phyloP scores from a whole-genome alignment of 306 rosid genomes.

The Trifolium dubium region DNA sequence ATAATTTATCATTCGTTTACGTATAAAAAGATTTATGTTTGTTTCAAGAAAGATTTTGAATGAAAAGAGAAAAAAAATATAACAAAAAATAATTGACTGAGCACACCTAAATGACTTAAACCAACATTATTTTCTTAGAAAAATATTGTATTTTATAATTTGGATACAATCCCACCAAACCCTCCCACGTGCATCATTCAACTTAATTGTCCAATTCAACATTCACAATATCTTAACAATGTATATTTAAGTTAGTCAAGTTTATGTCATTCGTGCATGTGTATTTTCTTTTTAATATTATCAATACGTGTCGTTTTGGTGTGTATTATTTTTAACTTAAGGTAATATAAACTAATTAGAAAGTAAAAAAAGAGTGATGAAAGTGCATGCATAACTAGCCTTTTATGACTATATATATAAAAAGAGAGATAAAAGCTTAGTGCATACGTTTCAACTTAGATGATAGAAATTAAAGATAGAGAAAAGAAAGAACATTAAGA shows the following conservation, averaged over 20 bases:
- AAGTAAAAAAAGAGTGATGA: slow-evolving; percentile 12
- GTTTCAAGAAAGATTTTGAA: not conserved
- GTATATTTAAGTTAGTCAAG: slow-evolving; percentile 39
- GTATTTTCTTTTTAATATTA: not conserved
- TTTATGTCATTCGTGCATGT: slow-evolving; percentile 26
- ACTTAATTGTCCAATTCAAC: slow-evolving; percentile 26
- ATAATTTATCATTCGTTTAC: no score
- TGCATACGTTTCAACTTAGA: slow-evolving; percentile 59
- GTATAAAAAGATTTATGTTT: no score
- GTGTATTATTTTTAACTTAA: slow-evolving; percentile 4
- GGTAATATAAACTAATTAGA: not conserved
- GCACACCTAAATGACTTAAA: slow-evolving; percentile 52
- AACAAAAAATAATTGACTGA: slow-evolving; percentile 32
- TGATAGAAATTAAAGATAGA: slow-evolving; percentile 19
- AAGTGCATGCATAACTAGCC: slow-evolving; percentile 40
- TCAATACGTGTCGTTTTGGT: slow-evolving; percentile 11
- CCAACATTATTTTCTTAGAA: slow-evolving; percentile 40
- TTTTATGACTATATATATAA: slow-evolving; percentile 27
- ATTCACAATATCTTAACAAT: slow-evolving; percentile 29
- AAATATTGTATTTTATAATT: slow-evolving; percentile 18
- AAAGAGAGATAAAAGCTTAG: slow-evolving; percentile 45
- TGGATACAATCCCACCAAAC: slow-evolving; percentile 47
- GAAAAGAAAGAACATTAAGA: slow-evolving; percentile 8
- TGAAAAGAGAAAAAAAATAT: not conserved
- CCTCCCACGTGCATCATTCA: slow-evolving; percentile 44